Conservation (phyloP, 441 rosid species). For the Breynia disticha region DNA sequence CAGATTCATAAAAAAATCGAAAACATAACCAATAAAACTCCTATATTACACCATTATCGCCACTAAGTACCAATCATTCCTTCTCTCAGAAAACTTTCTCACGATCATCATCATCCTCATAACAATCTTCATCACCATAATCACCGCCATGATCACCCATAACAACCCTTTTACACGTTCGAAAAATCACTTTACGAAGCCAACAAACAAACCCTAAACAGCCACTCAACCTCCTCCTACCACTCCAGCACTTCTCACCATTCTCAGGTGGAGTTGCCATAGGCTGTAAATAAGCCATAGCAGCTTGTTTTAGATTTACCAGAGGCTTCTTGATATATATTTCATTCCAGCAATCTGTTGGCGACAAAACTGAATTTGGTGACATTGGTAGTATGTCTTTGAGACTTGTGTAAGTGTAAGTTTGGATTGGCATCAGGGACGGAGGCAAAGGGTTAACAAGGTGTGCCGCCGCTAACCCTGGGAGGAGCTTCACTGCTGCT, state of each 20-base stretch:
- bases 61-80: too few relatives aligned
- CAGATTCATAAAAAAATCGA: too few relatives aligned
- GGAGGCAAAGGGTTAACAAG: too few relatives aligned
- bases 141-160: slow-evolving; percentile 9
- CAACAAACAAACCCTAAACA: slow-evolving; percentile 25
- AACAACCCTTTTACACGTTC: slow-evolving; percentile 15
- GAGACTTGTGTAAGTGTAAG: slow-evolving; percentile 39
- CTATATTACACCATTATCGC: too few relatives aligned
- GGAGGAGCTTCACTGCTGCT: too few relatives aligned
- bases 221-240: slow-evolving; percentile 26
- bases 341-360: slow-evolving; percentile 34
- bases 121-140: slow-evolving; percentile 11
- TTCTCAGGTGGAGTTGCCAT: slow-evolving; percentile 26
- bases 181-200: slow-evolving; percentile 22
- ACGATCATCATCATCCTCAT: slow-evolving; percentile 5
- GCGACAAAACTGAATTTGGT: slow-evolving; percentile 19
- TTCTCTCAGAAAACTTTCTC: too few relatives aligned
- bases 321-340: slow-evolving; percentile 52
- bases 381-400: slow-evolving; percentile 34
- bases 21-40: too few relatives aligned
- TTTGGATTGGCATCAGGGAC: slow-evolving; percentile 23
- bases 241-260: slow-evolving; percentile 22
- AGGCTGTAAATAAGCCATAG: slow-evolving; percentile 56
- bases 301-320: slow-evolving; percentile 61
- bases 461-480: too few relatives aligned